These are phyloP conservation scores for Akanthomyces uredinophilus DNA, from an alignment of 2,329 filamentous ascomycete species.

Conservation along the genomic window DNA sequence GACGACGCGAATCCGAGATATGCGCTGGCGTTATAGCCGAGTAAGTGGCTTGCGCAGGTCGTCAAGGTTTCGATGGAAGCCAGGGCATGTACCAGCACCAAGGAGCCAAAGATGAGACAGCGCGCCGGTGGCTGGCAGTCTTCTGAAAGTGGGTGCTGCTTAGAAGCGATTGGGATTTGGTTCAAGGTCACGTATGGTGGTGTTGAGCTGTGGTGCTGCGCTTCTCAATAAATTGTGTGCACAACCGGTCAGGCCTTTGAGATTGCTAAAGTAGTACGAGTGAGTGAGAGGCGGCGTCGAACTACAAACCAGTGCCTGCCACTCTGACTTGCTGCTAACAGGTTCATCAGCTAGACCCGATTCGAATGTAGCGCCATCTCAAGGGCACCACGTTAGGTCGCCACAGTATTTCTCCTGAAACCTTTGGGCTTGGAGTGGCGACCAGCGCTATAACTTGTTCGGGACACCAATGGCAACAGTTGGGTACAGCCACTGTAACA, in stretches of 20 bases:
- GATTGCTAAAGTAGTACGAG: neutral
- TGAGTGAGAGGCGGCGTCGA: neutral
- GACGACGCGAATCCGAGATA: neutral
- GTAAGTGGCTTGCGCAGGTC: neutral
- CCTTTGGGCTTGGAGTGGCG: neutral
- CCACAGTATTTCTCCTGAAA: too few species aligned
- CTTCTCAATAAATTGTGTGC: neutral
- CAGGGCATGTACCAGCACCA: neutral
- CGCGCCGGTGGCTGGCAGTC: neutral
- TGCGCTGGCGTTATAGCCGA: neutral
- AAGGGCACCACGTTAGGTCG: neutral
- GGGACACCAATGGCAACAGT: too few species aligned
- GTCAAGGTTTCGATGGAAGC: neutral
- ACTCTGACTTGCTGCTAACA: neutral
- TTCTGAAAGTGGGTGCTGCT: neutral
- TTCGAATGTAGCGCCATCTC: constrained; percentile 5
- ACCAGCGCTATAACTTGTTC: neutral
- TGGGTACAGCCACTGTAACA: neutral
- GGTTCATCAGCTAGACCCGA: constrained; percentile 9
- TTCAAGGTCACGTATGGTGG: neutral
- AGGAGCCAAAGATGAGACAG: neutral
- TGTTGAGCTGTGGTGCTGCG: neutral
- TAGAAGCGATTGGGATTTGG: too few species aligned
- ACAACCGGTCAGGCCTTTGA: neutral
- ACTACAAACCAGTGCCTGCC: neutral